Evolutionary conservation across 1,284 basidiomycete genomes (phyloP).

Genomic region (Austroboletus novae-zelandiae): DNA sequence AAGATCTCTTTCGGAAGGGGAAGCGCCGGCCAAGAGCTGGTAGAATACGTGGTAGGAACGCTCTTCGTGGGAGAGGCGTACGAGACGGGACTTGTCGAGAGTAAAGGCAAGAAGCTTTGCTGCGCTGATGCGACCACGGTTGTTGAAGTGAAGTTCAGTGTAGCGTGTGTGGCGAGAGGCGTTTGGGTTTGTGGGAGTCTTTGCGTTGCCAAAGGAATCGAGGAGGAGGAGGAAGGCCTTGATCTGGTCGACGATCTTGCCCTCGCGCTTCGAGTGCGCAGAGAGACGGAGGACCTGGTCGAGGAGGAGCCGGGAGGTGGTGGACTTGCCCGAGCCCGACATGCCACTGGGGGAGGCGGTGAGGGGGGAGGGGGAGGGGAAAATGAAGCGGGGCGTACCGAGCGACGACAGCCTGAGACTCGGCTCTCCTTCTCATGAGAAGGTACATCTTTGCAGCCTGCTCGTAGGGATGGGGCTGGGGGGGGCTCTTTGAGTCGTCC

Average conservation of each 20-base stretch:
- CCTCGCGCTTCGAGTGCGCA: conserved; percentile 74
- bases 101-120: conserved; percentile 84
- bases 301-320: conserved; percentile 70
- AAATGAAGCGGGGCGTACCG: conserved; percentile 50
- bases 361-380: conserved; percentile 9
- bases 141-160: conserved; percentile 88
- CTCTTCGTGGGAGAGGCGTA: conserved; percentile 76
- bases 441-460: conserved; percentile 82
- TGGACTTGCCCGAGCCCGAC: conserved; percentile 87
- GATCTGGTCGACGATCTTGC: conserved; percentile 76
- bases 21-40: conserved; percentile 88
- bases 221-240: conserved; percentile 75
- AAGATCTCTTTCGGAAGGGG: conserved; percentile 71
- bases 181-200: conserved; percentile 85
- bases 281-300: conserved; percentile 84
- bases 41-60: conserved; percentile 95
- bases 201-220: conserved; percentile 88
- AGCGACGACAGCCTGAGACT: conserved; percentile 81
- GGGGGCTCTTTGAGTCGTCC: conserved; percentile 56
- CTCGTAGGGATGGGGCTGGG: conserved; percentile 88
- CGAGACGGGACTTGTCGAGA: conserved; percentile 84
- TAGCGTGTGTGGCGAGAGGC: conserved; percentile 88
- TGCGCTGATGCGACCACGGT: conserved; percentile 70
- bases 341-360: conserved; percentile 60
- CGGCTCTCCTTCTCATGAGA: conserved; percentile 73